Evolutionary conservation across 371 early-diverging fungal species (phyloP).

Genomic region (Nosema bombycis): DNA sequence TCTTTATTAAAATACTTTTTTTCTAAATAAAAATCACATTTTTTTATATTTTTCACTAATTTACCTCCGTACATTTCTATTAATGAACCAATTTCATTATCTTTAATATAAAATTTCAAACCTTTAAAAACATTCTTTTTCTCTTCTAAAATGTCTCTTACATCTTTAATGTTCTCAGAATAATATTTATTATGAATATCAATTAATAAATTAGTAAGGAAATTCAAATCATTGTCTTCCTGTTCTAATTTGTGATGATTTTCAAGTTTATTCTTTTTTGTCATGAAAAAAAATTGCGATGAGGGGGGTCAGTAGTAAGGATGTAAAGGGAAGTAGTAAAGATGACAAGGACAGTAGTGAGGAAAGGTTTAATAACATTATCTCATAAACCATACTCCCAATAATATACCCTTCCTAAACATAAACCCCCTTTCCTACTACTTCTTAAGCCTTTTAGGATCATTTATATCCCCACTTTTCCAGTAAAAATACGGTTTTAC

Average conservation of each 20-base stretch:
- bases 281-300: neutral
- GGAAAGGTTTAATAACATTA: no score
- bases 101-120: neutral
- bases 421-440: no score
- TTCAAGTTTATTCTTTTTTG: no score
- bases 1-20: neutral
- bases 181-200: constrained; percentile 48
- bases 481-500: constrained; percentile 59
- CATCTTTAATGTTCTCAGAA: neutral
- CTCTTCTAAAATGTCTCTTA: constrained; percentile 30
- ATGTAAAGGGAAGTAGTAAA: neutral
- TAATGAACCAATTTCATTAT: neutral
- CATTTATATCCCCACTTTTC: constrained; percentile 58
- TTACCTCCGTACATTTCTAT: constrained; percentile 15
- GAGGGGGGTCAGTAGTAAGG: neutral
- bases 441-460: constrained; percentile 43
- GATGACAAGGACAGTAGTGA: no score
- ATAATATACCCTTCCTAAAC: no score
- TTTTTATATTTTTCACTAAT: neutral
- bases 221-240: constrained; percentile 4
- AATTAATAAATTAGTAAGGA: constrained; percentile 1
- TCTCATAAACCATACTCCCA: no score
- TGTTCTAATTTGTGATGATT: constrained; percentile 19
- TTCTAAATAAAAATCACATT: neutral
- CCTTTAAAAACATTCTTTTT: constrained; percentile 46